Percentiles rank a stretch among this genome's conserved stretches.
phyloP scores from a whole-genome alignment of 371 early-diverging fungal genomes.

The Caulochytrium protostelioides region DNA sequence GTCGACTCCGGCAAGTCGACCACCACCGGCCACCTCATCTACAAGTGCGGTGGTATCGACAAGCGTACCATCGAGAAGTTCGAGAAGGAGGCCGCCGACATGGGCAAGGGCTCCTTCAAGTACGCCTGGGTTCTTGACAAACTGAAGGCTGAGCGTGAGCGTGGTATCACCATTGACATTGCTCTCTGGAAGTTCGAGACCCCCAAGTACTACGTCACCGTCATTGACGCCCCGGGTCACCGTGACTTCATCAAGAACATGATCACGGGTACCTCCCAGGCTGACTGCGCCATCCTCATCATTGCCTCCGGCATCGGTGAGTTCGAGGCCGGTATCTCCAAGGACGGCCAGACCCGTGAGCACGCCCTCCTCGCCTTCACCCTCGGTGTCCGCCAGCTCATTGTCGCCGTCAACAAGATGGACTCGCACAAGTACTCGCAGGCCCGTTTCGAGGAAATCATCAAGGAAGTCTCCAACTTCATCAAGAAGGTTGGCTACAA shows the following conservation, averaged over 20 bases:
- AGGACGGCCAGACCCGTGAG: slow-evolving; percentile 99
- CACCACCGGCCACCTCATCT: slow-evolving; percentile 93
- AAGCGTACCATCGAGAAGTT: slow-evolving; percentile 98
- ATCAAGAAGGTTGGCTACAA: slow-evolving; percentile 88
- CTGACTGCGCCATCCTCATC: slow-evolving; percentile 89
- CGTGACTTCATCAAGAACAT: slow-evolving; percentile 98
- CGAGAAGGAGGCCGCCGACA: slow-evolving; percentile 94
- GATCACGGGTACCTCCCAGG: slow-evolving; percentile 97
- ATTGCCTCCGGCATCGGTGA: slow-evolving; percentile 88
- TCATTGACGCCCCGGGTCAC: slow-evolving; percentile 98
- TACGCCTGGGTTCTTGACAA: slow-evolving; percentile 80
- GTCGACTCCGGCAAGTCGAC: slow-evolving; percentile 96
- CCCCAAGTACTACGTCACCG: slow-evolving; percentile 77
- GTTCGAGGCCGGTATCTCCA: slow-evolving; percentile 94
- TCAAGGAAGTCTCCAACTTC: slow-evolving; percentile 77
- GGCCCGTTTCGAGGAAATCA: slow-evolving; percentile 81
- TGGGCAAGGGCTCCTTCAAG: slow-evolving; percentile 97
- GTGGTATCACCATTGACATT: slow-evolving; percentile 95
- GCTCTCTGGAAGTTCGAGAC: slow-evolving; percentile 95
- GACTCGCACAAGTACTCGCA: slow-evolving; percentile 88
- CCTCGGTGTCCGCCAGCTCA: slow-evolving; percentile 91
- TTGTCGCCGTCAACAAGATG: slow-evolving; percentile 98
- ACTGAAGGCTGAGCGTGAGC: slow-evolving; percentile 93
- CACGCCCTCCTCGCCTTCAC: slow-evolving; percentile 96
- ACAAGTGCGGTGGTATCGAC: slow-evolving; percentile 94